Conservation (phyloP, 2,329 filamentous ascomycete species). For the Penicillium verrucosum region DNA sequence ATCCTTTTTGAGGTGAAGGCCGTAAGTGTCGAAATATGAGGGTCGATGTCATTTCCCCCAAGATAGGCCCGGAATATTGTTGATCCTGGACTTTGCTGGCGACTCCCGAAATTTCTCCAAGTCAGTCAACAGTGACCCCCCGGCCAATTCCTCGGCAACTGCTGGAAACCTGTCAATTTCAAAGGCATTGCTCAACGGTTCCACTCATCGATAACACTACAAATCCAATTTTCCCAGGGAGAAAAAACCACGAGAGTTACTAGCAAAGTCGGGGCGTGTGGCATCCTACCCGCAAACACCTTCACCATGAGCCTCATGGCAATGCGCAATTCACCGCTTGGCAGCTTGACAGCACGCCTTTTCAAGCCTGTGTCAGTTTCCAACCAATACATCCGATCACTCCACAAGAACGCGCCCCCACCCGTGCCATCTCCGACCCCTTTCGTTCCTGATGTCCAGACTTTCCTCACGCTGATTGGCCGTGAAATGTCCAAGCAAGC, state of each 20-base stretch:
- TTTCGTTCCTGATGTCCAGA: constrained; percentile 78
- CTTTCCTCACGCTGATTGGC: constrained; percentile 88
- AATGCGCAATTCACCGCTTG: constrained; percentile 29
- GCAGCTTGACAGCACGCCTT: constrained; percentile 24
- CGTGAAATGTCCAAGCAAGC: constrained; percentile 78
- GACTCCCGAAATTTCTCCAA: constrained; percentile 30
- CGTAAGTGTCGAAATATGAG: not conserved
- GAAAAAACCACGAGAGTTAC: not conserved
- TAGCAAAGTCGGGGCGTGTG: constrained; percentile 3
- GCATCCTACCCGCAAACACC: constrained; percentile 5
- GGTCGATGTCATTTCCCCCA: not conserved
- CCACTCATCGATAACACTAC: not conserved
- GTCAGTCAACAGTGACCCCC: constrained; percentile 6
- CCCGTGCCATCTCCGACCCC: constrained; percentile 69
- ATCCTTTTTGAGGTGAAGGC: not conserved
- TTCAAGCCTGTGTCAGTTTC: constrained; percentile 24
- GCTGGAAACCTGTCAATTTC: not conserved
- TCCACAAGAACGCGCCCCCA: constrained; percentile 45
- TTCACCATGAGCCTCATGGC: constrained; percentile 25
- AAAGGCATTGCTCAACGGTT: not conserved
- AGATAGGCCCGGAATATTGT: constrained; percentile 27
- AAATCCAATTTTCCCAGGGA: not conserved
- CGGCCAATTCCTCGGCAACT: constrained; percentile 5
- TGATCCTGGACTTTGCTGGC: constrained; percentile 27
- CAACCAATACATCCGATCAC: constrained; percentile 37